phyloP scores from a whole-genome alignment of 495 filamentous ascomycete genomes.

The Annulohypoxylon stygium region DNA sequence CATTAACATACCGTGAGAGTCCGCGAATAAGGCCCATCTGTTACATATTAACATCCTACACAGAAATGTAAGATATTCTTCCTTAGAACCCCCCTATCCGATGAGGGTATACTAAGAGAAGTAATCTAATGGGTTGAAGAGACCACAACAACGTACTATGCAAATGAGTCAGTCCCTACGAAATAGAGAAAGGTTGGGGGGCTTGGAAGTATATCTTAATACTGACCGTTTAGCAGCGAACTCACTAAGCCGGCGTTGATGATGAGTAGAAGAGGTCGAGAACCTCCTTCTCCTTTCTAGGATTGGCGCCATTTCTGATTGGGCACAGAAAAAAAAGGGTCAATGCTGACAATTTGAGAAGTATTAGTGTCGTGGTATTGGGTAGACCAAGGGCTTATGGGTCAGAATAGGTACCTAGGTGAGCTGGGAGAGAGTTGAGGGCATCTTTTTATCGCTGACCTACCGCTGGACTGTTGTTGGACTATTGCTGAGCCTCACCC shows the following conservation, averaged over 20 bases:
- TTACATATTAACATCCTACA: conserved; percentile 18
- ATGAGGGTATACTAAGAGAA: neutral
- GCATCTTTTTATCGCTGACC: conserved; percentile 6
- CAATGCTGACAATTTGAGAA: conserved; percentile 26
- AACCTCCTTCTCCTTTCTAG: conserved; percentile 42
- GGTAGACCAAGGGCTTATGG: neutral
- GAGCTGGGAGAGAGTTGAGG: neutral
- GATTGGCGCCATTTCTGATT: conserved; percentile 31
- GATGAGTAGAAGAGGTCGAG: conserved; percentile 35
- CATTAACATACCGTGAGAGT: conserved; percentile 58
- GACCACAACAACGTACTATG: conserved; percentile 26
- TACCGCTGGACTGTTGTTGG: no score
- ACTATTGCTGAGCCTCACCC: neutral
- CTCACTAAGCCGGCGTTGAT: conserved; percentile 40
- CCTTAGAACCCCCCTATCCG: neutral
- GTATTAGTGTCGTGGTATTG: neutral
- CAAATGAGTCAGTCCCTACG: conserved; percentile 13
- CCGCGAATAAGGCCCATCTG: conserved; percentile 60
- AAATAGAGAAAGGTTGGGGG: neutral
- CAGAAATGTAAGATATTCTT: neutral
- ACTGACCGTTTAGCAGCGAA: conserved; percentile 46
- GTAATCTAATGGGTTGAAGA: neutral
- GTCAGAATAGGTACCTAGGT: neutral
- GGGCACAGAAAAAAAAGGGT: conserved; percentile 1
- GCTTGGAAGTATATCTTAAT: neutral